phyloP scores from a whole-genome alignment of 1,139 yeast species.

The Lodderomyces theae region DNA sequence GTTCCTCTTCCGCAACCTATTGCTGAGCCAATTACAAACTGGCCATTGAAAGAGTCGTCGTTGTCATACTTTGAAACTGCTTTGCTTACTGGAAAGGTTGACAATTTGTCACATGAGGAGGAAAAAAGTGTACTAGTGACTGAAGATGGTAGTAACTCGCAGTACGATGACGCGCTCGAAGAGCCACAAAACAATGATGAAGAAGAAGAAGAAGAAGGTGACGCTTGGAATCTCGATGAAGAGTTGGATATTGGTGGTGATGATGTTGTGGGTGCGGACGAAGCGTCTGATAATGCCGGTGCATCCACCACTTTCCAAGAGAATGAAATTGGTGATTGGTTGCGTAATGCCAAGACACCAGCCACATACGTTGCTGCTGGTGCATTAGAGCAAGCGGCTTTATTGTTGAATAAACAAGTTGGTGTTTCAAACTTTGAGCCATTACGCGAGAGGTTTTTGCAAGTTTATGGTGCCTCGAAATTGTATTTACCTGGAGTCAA shows the following conservation, averaged over 20 bases:
- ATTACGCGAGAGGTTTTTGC: constrained; percentile 74
- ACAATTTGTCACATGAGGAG: constrained; percentile 56
- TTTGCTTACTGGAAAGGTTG: constrained; percentile 68
- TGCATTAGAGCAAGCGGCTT: constrained; percentile 93
- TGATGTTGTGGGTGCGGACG: constrained; percentile 31
- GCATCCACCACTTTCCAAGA: constrained; percentile 21
- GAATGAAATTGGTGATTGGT: constrained; percentile 78
- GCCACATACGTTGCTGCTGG: constrained; percentile 97
- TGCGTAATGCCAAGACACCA: constrained; percentile 83
- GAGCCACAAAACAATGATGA: constrained; percentile 33
- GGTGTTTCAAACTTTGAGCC: constrained; percentile 89
- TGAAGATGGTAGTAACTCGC: constrained; percentile 18
- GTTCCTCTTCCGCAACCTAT: constrained; percentile 46
- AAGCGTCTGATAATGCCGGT: constrained; percentile 25
- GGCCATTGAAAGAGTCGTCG: constrained; percentile 81
- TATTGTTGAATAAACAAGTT: constrained; percentile 81
- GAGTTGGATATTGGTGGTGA: constrained; percentile 46
- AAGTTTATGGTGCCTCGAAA: constrained; percentile 78
- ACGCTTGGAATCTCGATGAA: constrained; percentile 56
- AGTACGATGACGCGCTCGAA: too few species aligned
- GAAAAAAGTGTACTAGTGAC: too few species aligned
- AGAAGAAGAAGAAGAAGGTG: constrained; percentile 47
- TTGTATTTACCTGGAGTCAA: constrained; percentile 72
- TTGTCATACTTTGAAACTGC: constrained; percentile 85
- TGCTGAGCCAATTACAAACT: constrained; percentile 50